Evolutionary conservation across 306 rosid genomes (phyloP).

Genomic region (Cucurbita pepo): DNA sequence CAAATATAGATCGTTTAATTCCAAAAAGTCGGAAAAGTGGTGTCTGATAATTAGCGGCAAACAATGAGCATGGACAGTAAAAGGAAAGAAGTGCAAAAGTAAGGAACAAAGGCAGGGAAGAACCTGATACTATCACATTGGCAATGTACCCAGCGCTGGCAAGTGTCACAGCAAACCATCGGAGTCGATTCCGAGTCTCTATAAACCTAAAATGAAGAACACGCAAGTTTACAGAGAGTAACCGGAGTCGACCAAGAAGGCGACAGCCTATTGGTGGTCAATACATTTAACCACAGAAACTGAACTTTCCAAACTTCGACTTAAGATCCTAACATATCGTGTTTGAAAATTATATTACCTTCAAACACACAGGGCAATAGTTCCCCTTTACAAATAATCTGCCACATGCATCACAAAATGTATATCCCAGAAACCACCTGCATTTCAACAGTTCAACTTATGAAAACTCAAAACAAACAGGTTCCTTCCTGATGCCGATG

Average conservation of each 20-base stretch:
- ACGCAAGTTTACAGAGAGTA: neutral
- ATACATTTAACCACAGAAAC: neutral
- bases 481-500: neutral
- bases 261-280: neutral
- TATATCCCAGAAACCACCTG: slow-evolving; percentile 98
- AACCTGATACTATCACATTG: slow-evolving; percentile 94
- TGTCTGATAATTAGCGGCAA: neutral
- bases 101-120: slow-evolving; percentile 1
- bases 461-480: slow-evolving; percentile 2
- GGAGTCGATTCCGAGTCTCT: slow-evolving; percentile 99
- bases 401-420: slow-evolving; percentile 98
- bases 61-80: neutral
- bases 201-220: slow-evolving; percentile 55
- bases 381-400: slow-evolving; percentile 94
- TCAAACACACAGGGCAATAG: slow-evolving; percentile 95
- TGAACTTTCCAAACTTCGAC: neutral
- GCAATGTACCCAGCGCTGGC: slow-evolving; percentile 99
- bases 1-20: neutral
- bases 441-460: neutral
- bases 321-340: neutral
- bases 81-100: neutral
- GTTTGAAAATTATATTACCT: slow-evolving; percentile 30
- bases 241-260: neutral
- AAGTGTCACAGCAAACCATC: slow-evolving; percentile 94
- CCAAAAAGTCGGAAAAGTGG: neutral